Conservation (phyloP, 441 rosid genomes). For the Adansonia grandidieri region DNA sequence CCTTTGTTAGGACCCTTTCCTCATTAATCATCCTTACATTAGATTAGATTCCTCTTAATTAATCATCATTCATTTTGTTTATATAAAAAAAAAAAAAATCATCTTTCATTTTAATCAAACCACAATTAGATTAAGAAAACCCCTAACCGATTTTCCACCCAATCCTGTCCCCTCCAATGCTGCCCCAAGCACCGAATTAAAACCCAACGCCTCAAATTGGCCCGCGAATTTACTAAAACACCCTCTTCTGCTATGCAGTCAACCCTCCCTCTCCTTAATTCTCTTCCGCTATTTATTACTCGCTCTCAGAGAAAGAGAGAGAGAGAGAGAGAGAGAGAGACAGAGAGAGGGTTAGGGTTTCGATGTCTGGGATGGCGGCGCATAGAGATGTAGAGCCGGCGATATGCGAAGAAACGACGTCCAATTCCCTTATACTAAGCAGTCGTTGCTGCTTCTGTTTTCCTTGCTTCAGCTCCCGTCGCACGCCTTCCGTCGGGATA, state of each 20-base stretch:
- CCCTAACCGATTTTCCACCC: neutral
- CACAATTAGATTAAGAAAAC: neutral
- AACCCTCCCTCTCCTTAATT: neutral
- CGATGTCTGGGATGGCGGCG: constrained; percentile 11
- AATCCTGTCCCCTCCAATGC: neutral
- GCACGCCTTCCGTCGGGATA: constrained; percentile 40
- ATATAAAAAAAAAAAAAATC: too few species aligned
- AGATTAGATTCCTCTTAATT: neutral
- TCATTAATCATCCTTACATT: too few species aligned
- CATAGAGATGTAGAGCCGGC: constrained; percentile 26
- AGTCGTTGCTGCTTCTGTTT: constrained; percentile 54
- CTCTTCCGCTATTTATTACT: neutral
- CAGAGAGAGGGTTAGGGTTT: constrained; percentile 7
- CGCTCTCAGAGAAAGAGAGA: neutral
- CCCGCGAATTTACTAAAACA: neutral
- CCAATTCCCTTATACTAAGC: constrained; percentile 32
- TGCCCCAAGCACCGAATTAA: neutral
- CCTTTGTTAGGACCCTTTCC: neutral
- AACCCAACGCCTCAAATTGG: constrained; percentile 5
- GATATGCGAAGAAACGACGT: constrained; percentile 11
- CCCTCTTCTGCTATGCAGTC: neutral
- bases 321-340: constrained; percentile 25
- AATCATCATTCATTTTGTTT: neutral
- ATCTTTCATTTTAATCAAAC: neutral
- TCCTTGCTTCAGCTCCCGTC: constrained; percentile 54